Evolutionary conservation across 2,329 filamentous ascomycete genomes (phyloP), one percentile per base, ranked within the genome.

Genomic region (Pseudogymnoascus sp.): DNA sequence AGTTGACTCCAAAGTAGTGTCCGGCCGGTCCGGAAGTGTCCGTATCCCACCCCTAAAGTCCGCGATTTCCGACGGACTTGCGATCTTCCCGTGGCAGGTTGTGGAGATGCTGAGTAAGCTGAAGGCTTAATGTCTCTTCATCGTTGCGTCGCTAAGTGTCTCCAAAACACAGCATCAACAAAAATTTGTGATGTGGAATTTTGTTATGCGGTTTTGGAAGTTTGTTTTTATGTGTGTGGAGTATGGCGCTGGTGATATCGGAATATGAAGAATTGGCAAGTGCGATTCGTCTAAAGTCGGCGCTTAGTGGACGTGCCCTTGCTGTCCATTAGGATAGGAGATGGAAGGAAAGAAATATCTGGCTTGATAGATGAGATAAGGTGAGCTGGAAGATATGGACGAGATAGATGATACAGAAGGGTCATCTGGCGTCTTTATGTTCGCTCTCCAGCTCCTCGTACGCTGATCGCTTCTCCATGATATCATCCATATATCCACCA

Each of bases 41-140:
- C 25, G 25, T 12, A 31, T 34, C 23, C 8, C 42, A 25, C 44
- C 46, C 44, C 46, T 12, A 10, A 18, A 53, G 46, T 5, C 25
- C 10, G 25, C 34, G 28, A 31, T 31, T 23, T 31, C 25, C 25
- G 28, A 18, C 46, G 46, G 46, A 34, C 46, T 56, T 56, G 46
- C n/a, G 46, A 56, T 56, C 46, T 56, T 56, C 46, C 46, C 46
- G 46, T 56, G 46, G n/a, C 46, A 56, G 25, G 46, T 53, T 53
- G 46, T 56, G 46, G 46, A 12, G 25, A 18, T 34, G 46, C 46
- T 56, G 46, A 56, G 46, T 56, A n/a, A 56, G 46, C 44, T 4
- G 12, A 34, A 34, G 46, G 46, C 25, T 56, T 56, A 56, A 56
- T 56, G 25, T 56, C 25, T 18, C 46, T 18, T 34, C 46, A 18